Conservation (phyloP, 2,329 filamentous ascomycete genomes). For the Phoma sp. region DNA sequence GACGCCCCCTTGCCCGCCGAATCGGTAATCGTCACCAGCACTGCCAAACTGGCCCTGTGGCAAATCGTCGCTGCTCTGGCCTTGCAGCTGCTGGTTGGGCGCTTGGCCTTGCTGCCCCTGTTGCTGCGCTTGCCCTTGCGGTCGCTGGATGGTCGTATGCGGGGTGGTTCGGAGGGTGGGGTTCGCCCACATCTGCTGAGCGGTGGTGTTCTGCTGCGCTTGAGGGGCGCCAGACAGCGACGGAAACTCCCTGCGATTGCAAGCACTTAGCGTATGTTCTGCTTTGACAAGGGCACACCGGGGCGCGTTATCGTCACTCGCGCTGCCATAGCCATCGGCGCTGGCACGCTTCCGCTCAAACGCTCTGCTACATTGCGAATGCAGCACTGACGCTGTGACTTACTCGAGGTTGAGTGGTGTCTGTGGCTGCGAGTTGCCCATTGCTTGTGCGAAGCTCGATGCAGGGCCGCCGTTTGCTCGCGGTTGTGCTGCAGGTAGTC, state of each 20-base stretch:
- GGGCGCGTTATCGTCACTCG: not conserved
- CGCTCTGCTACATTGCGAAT: too few species aligned
- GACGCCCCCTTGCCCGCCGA: constrained; percentile 61
- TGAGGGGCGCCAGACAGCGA: constrained; percentile 64
- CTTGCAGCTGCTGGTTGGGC: constrained; percentile 53
- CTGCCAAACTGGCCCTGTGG: constrained; percentile 59
- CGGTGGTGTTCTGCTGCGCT: constrained; percentile 58
- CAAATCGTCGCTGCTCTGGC: constrained; percentile 47
- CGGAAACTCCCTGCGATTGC: constrained; percentile 63
- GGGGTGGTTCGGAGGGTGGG: constrained; percentile 60
- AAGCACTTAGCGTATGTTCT: constrained; percentile 30
- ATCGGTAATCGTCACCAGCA: constrained; percentile 62
- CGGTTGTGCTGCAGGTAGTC: constrained; percentile 57
- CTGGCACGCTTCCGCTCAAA: not conserved
- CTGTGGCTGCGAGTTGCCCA: constrained; percentile 59
- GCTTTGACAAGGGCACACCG: not conserved
- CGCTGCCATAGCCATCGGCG: not conserved
- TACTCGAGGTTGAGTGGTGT: constrained; percentile 64
- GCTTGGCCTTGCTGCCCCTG: constrained; percentile 44
- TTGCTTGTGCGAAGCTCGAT: constrained; percentile 63
- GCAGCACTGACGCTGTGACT: constrained; percentile 40
- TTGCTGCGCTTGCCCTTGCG: constrained; percentile 49
- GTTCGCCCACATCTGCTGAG: constrained; percentile 64
- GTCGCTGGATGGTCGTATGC: constrained; percentile 60
- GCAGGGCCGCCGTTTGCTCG: constrained; percentile 56